A percentile compares a stretch with the other conserved stretches of the same genome.
These are phyloP conservation scores for Niebla homalea DNA, from an alignment of 495 filamentous ascomycete genomes.

Conservation along the genomic window DNA sequence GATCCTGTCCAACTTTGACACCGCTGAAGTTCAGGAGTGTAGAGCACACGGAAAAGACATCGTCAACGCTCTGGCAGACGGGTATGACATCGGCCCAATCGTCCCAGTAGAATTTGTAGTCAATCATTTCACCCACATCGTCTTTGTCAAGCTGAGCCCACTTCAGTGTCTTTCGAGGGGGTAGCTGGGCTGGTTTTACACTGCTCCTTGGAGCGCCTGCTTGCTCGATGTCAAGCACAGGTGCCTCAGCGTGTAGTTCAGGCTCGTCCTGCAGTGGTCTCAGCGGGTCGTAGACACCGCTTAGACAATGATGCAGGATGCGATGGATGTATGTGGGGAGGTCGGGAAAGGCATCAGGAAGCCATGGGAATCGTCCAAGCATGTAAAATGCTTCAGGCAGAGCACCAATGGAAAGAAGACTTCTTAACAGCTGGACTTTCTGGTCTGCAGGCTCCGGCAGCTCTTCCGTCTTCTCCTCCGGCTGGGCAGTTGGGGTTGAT, in stretches of 20 bases:
- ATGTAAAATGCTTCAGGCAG: constrained; percentile 89
- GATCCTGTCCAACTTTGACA: constrained; percentile 75
- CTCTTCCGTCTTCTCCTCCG: constrained; percentile 42
- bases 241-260: constrained; percentile 33
- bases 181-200: constrained; percentile 41
- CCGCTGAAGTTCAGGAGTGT: constrained; percentile 76
- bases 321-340: constrained; percentile 68
- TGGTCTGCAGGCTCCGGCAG: constrained; percentile 79
- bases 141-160: constrained; percentile 70
- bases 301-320: constrained; percentile 65
- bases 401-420: constrained; percentile 80
- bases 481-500: constrained; percentile 27
- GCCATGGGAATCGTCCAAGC: constrained; percentile 81
- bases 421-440: constrained; percentile 70
- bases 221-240: constrained; percentile 45
- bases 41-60: constrained; percentile 76
- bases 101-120: constrained; percentile 91
- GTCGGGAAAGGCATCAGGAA: constrained; percentile 70
- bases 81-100: constrained; percentile 93
- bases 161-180: constrained; percentile 48
- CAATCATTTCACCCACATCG: constrained; percentile 55
- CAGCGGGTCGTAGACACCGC: constrained; percentile 47
- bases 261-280: constrained; percentile 30
- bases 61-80: constrained; percentile 76
- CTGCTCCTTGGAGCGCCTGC: constrained; percentile 50